Percentiles rank a stretch among this genome's conserved stretches.
These are phyloP conservation scores for Teratosphaeria nubilosa DNA, from an alignment of 2,329 filamentous ascomycete species.

Conservation along the genomic window DNA sequence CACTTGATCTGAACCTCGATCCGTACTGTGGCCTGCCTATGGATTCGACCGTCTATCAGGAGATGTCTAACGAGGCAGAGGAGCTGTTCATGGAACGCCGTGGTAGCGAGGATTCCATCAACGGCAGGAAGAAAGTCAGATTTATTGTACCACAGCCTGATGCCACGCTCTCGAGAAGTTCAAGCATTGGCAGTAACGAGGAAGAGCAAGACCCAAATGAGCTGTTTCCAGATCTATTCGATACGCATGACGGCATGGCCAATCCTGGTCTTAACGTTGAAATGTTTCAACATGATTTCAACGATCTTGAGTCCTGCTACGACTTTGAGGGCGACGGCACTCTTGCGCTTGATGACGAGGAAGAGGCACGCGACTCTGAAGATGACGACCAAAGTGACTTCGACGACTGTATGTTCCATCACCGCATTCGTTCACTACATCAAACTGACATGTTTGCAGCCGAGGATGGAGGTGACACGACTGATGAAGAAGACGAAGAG, in stretches of 20 bases:
- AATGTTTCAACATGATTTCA: conserved; percentile 9
- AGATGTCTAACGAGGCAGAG: conserved; percentile 21
- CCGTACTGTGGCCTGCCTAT: conserved; percentile 19
- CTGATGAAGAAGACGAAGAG: conserved; percentile 25
- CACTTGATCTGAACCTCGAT: conserved; percentile 19
- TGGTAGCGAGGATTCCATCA: conserved; percentile 13
- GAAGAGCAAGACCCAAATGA: conserved; percentile 22
- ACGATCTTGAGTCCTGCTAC: conserved; percentile 23
- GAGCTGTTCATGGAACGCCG: conserved; percentile 11
- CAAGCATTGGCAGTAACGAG: conserved; percentile 19
- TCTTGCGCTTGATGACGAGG: conserved; percentile 17
- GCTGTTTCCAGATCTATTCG: conserved; percentile 27
- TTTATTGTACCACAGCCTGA: conserved; percentile 20
- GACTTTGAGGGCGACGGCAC: conserved; percentile 26
- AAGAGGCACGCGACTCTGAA: conserved; percentile 17
- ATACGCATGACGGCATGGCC: conserved; percentile 13
- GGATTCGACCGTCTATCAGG: conserved; percentile 15
- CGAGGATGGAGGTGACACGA: conserved; percentile 27
- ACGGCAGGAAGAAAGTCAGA: conserved; percentile 24
- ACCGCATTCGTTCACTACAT: conserved; percentile 2
- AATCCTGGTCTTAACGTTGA: conserved; percentile 13
- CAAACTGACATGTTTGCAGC: conserved; percentile 21
- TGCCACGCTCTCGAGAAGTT: conserved; percentile 16
- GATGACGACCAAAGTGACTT: conserved; percentile 19
- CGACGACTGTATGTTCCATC: conserved; percentile 20